Base-by-base conservation (phyloP, 805 yeast genomes). In the Scheffersomyces coipomensis region DNA sequence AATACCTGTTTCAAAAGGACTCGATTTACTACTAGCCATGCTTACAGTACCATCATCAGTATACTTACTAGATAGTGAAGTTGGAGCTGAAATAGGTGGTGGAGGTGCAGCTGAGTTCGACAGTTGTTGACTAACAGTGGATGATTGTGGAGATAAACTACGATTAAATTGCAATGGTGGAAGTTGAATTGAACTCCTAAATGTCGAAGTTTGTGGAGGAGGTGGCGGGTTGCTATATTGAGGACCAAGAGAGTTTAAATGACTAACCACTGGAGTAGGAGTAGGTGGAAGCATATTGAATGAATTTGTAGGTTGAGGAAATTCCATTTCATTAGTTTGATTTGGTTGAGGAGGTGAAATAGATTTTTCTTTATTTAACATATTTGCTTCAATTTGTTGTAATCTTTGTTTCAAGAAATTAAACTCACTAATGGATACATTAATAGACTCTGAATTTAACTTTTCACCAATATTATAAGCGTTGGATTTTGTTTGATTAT, bases 381-480 rank as follows among this genome's bases (percentile, higher is more conserved):
- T 31, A 11, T 39, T 32, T 8, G 47, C 34, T 35, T 55, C 60
- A 16, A 55, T 39, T 5, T 46, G 46, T 19, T 35, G 34, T 19
- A 55, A 33, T 24, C 59, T 38, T 19, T 51, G 49, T 33, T 52
- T 54, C 25, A 55, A 43, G 22, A 40, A 26, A 19, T 40, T 44
- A 30, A 55, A 41, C 26, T 55, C 60, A 11, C 45, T 33, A 27
- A 44, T 19, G 4, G 50, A 38, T 9, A 43, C 30, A 5, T 5
- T 5, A 13, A 27, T 13, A 5, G 30, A 27, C n/a, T 17, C 25
- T 23, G 17, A 2, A 15, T 12, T 12, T 5, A 13, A 9, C 19
- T 4, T 25, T 17, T 19, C 6, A 7, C n/a, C 13, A 29, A 17
- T 12, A 16, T 6, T n/a, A 15, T 22, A 27, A 4, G 17, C 5